A percentile compares a stretch with the other conserved stretches of the same genome.
Conservation (phyloP, 768 basidiomycete genomes). For the Mycena crocata region DNA sequence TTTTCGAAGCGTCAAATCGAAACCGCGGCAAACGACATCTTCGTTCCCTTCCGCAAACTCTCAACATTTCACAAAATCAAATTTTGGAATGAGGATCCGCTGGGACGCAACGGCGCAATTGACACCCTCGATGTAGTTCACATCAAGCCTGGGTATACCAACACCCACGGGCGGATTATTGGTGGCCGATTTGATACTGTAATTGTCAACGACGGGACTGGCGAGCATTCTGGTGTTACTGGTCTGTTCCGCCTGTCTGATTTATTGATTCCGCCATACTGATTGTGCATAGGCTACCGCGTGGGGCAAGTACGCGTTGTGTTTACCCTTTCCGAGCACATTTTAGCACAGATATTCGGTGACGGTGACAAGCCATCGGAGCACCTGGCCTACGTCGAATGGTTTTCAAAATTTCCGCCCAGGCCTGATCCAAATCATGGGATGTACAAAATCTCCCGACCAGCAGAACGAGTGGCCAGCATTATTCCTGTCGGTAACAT, state of each 20-base stretch:
- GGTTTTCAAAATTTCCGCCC: conserved; percentile 37
- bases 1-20: neutral
- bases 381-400: conserved; percentile 46
- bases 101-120: neutral
- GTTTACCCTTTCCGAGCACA: conserved; percentile 4
- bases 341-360: neutral
- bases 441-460: too few relatives aligned
- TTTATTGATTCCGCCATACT: conserved; percentile 20
- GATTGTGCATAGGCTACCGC: conserved; percentile 29
- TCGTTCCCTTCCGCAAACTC: neutral
- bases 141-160: conserved; percentile 27
- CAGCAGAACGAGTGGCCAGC: neutral
- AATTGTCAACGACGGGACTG: conserved; percentile 35
- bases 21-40: neutral
- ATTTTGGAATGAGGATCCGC: neutral
- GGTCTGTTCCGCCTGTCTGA: conserved; percentile 28
- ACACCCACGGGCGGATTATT: conserved; percentile 28
- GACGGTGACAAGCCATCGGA: conserved; percentile 14
- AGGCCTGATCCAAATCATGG: conserved; percentile 10
- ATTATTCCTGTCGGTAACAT: conserved; percentile 34
- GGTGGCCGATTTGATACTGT: conserved; percentile 45
- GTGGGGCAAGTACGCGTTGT: conserved; percentile 22
- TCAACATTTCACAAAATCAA: neutral
- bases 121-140: conserved; percentile 22
- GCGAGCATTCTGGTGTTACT: conserved; percentile 19